Percentiles rank a stretch among this genome's conserved stretches.
These are phyloP conservation scores for Alternaria triticina DNA, from an alignment of 2,329 filamentous ascomycete genomes.

Conservation along the genomic window DNA sequence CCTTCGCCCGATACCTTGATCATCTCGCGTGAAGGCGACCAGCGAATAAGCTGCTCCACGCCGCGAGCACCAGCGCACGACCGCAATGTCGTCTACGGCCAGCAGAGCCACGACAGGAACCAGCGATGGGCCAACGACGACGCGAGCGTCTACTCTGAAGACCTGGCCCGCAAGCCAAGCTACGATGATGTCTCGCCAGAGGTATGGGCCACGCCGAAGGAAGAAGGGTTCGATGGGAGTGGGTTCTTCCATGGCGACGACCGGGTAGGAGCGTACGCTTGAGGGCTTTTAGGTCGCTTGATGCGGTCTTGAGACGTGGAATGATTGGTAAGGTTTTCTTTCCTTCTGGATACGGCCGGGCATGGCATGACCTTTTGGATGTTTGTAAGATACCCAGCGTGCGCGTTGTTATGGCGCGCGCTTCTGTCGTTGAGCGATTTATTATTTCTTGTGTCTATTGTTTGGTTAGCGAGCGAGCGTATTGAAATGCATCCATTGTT, in stretches of 20 bases:
- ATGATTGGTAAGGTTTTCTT: not conserved
- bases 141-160: constrained; percentile 15
- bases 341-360: not conserved
- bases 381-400: constrained; percentile 22
- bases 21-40: constrained; percentile 25
- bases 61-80: constrained; percentile 27
- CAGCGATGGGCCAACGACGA: constrained; percentile 6
- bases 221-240: constrained; percentile 39
- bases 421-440: constrained; percentile 5
- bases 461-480: not conserved
- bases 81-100: not conserved
- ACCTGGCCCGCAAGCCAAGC: constrained; percentile 14
- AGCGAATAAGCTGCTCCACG: constrained; percentile 29
- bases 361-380: constrained; percentile 1
- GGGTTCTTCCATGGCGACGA: constrained; percentile 27
- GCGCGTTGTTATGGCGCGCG: constrained; percentile 1
- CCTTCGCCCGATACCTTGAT: constrained; percentile 41
- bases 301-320: not conserved
- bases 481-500: not conserved
- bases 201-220: constrained; percentile 45
- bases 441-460: constrained; percentile 8
- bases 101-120: not conserved
- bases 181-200: constrained; percentile 39
- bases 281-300: not conserved
- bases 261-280: constrained; percentile 5